Evolutionary conservation across 441 rosid genomes (phyloP).

Genomic region (Pelargonium myrrhifolium): DNA sequence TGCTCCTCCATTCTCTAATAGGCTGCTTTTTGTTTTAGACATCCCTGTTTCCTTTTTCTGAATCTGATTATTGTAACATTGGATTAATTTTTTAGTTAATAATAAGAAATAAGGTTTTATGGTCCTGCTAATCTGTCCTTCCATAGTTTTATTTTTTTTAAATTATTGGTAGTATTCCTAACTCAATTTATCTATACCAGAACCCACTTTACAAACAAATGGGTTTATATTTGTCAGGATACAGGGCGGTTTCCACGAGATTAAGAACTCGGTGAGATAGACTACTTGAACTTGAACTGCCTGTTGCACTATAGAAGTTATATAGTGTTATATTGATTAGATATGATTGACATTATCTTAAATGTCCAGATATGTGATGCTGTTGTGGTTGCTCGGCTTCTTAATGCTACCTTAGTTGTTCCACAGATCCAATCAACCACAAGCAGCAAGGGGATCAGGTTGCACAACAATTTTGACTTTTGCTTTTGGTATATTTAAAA

Average conservation of each 20-base stretch:
- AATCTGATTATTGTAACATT: not conserved
- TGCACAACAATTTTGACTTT: slow-evolving; percentile 4
- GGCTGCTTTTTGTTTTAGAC: not conserved
- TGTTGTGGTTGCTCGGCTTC: slow-evolving; percentile 80
- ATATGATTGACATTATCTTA: slow-evolving; percentile 15
- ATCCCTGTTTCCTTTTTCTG: not conserved
- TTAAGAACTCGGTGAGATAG: slow-evolving; percentile 77
- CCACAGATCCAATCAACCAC: slow-evolving; percentile 98
- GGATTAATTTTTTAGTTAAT: not conserved
- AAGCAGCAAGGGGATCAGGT: slow-evolving; percentile 98
- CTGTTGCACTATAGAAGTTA: not conserved
- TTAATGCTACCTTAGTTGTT: slow-evolving; percentile 80
- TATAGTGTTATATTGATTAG: not conserved
- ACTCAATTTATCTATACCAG: slow-evolving; percentile 32
- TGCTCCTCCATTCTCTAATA: not conserved
- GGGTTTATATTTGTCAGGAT: slow-evolving; percentile 85
- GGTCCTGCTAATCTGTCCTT: not conserved
- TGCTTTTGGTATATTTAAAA: not conserved
- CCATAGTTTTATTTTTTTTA: not conserved
- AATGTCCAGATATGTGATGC: slow-evolving; percentile 61
- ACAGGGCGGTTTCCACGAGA: slow-evolving; percentile 98
- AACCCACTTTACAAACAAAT: slow-evolving; percentile 47
- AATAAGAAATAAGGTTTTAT: not conserved
- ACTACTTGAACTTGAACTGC: not conserved
- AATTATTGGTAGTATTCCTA: not conserved